Conservation (phyloP, 805 yeast species). For the Komagataella populi region DNA sequence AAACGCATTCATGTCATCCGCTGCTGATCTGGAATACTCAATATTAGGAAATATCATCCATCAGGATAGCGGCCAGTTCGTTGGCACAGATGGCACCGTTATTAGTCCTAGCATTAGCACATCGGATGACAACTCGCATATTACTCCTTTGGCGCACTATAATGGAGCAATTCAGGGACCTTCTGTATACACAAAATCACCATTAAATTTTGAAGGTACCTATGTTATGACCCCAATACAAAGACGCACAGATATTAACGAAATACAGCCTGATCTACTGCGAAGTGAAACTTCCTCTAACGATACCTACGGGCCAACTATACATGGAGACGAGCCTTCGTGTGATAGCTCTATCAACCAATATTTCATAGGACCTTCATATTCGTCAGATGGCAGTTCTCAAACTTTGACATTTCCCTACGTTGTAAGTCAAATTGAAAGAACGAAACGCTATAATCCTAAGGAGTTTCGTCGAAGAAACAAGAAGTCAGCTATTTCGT, state of each 20-base stretch:
- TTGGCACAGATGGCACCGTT: constrained; percentile 8
- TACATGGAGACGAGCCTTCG: constrained; percentile 19
- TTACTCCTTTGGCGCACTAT: neutral
- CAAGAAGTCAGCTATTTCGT: constrained; percentile 26
- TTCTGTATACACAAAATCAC: constrained; percentile 1
- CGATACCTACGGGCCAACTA: neutral
- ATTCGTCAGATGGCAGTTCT: constrained; percentile 18
- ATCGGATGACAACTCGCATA: constrained; percentile 7
- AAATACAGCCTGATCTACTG: neutral
- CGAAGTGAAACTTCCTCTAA: neutral
- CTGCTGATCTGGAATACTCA: constrained; percentile 64
- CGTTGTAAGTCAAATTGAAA: constrained; percentile 31
- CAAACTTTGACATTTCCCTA: constrained; percentile 45
- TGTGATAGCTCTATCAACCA: constrained; percentile 54
- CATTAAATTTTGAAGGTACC: neutral
- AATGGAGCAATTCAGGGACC: neutral
- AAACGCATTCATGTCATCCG: constrained; percentile 38
- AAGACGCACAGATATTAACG: neutral
- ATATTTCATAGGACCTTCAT: constrained; percentile 43
- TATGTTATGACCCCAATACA: neutral
- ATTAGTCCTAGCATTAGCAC: constrained; percentile 22
- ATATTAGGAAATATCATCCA: constrained; percentile 47
- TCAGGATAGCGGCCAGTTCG: constrained; percentile 25
- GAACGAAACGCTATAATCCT: constrained; percentile 25
- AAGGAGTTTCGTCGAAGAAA: constrained; percentile 19